Percentiles rank a stretch among this genome's conserved stretches.
phyloP scores from a whole-genome alignment of 495 filamentous ascomycete genomes.

The Talaromyces thailandensis region DNA sequence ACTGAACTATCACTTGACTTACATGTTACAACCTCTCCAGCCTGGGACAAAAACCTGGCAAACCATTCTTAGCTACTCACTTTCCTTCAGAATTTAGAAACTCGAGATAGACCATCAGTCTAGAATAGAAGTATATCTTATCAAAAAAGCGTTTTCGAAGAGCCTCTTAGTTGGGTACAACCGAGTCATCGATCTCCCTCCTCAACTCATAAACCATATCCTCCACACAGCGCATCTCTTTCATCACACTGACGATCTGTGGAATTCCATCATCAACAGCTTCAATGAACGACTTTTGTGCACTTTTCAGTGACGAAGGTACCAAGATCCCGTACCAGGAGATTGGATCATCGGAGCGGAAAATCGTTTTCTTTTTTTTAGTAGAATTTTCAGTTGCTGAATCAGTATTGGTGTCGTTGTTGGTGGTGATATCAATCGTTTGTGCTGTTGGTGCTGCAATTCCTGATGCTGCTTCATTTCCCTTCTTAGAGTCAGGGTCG shows the following conservation, averaged over 20 bases:
- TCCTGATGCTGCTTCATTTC: neutral
- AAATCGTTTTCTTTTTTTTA: constrained; percentile 7
- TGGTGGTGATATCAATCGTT: constrained; percentile 59
- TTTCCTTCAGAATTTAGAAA: neutral
- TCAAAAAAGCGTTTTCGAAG: neutral
- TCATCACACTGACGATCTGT: constrained; percentile 40
- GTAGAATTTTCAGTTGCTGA: constrained; percentile 44
- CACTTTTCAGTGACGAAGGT: constrained; percentile 48
- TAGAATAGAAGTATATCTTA: constrained; percentile 1
- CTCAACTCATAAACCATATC: constrained; percentile 55
- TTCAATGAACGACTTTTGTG: constrained; percentile 42
- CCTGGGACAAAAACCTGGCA: neutral
- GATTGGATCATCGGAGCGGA: constrained; percentile 46
- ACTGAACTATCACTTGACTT: neutral
- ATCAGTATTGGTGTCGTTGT: constrained; percentile 50
- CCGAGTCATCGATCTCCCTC: constrained; percentile 8
- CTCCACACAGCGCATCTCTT: constrained; percentile 62
- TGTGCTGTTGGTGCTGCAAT: neutral
- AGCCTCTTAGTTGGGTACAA: neutral
- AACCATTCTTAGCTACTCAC: neutral
- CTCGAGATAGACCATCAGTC: neutral
- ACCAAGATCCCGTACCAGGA: constrained; percentile 64
- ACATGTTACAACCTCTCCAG: neutral
- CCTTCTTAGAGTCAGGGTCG: neutral
- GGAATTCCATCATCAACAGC: constrained; percentile 26